Conservation (phyloP, 2,329 filamentous ascomycete species). For the Epichloe hybrida region DNA sequence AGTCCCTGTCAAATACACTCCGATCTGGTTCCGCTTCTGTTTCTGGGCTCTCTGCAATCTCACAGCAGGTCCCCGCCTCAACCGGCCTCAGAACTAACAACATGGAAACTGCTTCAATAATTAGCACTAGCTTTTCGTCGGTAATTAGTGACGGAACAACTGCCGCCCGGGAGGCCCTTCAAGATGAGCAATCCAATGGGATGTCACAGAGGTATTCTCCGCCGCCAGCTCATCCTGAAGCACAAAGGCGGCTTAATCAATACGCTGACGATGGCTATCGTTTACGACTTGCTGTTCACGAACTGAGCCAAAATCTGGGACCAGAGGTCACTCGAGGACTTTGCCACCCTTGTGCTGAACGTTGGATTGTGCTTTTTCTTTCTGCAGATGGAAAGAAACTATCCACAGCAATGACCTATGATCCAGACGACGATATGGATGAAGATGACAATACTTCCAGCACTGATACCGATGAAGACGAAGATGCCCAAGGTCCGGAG, state of each 20-base stretch:
- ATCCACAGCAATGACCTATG: conserved; percentile 60
- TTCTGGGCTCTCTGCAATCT: conserved; percentile 55
- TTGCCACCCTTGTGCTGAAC: conserved; percentile 67
- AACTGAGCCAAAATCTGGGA: conserved; percentile 55
- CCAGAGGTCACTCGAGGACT: conserved; percentile 50
- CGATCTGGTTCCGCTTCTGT: conserved; percentile 54
- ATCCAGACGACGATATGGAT: conserved; percentile 49
- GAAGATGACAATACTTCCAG: conserved; percentile 52
- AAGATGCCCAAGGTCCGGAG: conserved; percentile 45
- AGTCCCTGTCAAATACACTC: conserved; percentile 46
- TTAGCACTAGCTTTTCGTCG: conserved; percentile 61
- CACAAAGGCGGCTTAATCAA: conserved; percentile 31
- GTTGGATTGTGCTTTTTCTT: conserved; percentile 73
- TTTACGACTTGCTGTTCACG: conserved; percentile 53
- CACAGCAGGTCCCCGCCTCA: conserved; percentile 51
- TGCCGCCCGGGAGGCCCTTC: conserved; percentile 49
- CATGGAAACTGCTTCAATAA: conserved; percentile 54
- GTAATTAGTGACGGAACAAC: conserved; percentile 52
- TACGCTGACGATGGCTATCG: conserved; percentile 53
- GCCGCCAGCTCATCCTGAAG: conserved; percentile 30
- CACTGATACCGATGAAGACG: conserved; percentile 47
- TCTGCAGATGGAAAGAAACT: conserved; percentile 58
- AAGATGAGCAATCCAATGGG: conserved; percentile 39
- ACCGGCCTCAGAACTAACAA: conserved; percentile 25
- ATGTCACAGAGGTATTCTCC: conserved; percentile 43